Conservation (phyloP, 2,329 filamentous ascomycete genomes). For the Trichophyton rubrum region DNA sequence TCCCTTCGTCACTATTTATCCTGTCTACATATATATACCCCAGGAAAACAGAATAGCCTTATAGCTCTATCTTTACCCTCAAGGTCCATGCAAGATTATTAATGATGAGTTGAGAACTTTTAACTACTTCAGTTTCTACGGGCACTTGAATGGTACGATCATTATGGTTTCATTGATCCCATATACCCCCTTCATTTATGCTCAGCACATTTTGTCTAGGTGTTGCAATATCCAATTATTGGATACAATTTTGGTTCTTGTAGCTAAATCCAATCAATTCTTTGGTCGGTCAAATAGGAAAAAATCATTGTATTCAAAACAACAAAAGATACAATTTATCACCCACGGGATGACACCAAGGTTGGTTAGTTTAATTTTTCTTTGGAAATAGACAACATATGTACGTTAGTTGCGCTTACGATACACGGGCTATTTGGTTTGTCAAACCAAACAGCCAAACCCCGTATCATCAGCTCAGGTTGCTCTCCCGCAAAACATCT, state of each 20-base stretch:
- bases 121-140: neutral
- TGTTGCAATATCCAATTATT: neutral
- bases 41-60: neutral
- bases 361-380: neutral
- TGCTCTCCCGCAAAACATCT: neutral
- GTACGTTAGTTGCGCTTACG: neutral
- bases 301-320: neutral
- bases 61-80: neutral
- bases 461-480: neutral
- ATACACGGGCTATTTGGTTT: slow-evolving; percentile 1
- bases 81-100: neutral
- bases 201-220: neutral
- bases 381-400: neutral
- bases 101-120: neutral
- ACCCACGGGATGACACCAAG: neutral
- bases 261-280: neutral
- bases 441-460: slow-evolving; percentile 1
- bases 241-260: neutral
- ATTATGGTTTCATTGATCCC: neutral
- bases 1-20: neutral
- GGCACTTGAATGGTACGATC: neutral
- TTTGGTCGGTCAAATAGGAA: neutral
- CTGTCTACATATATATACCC: neutral
- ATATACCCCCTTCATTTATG: neutral
- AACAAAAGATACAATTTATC: neutral